These are phyloP conservation scores for Monilinia laxa DNA, from an alignment of 2,329 filamentous ascomycete species.

Conservation along the genomic window DNA sequence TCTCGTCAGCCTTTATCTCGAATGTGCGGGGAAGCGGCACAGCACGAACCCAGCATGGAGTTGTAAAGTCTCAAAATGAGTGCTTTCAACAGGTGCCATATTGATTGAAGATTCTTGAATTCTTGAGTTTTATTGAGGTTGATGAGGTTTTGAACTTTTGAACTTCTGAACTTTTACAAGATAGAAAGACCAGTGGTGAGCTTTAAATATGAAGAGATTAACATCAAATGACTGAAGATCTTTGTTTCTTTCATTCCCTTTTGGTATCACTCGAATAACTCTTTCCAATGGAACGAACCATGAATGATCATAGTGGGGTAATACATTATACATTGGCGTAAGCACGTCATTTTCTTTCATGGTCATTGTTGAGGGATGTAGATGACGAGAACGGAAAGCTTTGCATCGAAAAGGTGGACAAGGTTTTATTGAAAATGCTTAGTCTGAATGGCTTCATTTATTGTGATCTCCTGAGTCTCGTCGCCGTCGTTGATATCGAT, in stretches of 20 bases:
- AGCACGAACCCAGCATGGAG: conserved; percentile 72
- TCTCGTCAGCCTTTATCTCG: conserved; percentile 27
- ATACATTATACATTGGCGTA: not conserved
- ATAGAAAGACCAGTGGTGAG: not conserved
- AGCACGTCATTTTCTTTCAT: conserved; percentile 12
- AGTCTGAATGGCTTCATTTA: conserved; percentile 11
- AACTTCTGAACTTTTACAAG: too few relatives aligned
- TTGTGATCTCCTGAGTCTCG: not conserved
- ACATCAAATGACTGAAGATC: not conserved
- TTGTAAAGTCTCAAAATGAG: conserved; percentile 80
- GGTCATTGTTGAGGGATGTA: not conserved
- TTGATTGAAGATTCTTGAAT: not conserved
- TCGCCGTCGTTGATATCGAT: too few relatives aligned
- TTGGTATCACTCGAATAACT: not conserved
- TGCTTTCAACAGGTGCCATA: conserved; percentile 42
- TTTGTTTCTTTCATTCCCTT: conserved; percentile 3
- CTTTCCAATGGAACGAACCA: not conserved
- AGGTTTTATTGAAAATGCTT: not conserved
- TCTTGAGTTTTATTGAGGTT: not conserved
- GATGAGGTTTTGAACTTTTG: not conserved
- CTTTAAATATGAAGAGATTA: not conserved
- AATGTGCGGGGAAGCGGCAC: conserved; percentile 24
- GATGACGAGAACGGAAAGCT: not conserved
- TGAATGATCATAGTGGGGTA: conserved; percentile 7
- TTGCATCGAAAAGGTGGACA: not conserved